Percentiles rank a stretch among this genome's conserved stretches.
Conservation (phyloP, 2,329 filamentous ascomycete genomes). For the Diaporthe sp. region DNA sequence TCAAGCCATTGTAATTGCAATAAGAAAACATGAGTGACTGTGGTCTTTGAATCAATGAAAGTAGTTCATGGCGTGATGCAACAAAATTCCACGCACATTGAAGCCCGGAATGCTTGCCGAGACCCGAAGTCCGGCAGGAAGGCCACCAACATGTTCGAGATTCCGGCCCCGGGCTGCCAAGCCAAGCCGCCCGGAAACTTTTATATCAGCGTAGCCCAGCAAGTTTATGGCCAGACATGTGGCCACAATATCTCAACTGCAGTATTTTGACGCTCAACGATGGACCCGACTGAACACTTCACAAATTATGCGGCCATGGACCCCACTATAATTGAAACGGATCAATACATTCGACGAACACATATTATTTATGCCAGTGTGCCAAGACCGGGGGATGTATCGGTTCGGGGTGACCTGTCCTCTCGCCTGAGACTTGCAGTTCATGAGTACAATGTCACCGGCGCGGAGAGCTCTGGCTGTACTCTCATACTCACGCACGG, state of each 20-base stretch:
- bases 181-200: neutral
- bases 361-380: constrained; percentile 23
- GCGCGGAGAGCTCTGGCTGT: neutral
- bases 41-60: neutral
- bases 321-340: neutral
- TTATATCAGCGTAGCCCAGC: neutral
- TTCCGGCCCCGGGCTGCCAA: neutral
- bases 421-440: constrained; percentile 23
- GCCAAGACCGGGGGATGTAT: neutral
- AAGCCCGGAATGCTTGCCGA: neutral
- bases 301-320: neutral
- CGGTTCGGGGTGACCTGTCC: neutral
- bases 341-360: constrained; percentile 8
- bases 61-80: neutral
- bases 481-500: constrained; percentile 36
- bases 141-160: neutral
- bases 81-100: neutral
- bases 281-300: neutral
- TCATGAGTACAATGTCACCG: constrained; percentile 28
- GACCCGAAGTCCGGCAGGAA: neutral
- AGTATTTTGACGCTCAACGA: neutral
- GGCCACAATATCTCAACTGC: neutral
- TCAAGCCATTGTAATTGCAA: neutral
- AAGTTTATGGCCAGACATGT: neutral
- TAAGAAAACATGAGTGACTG: neutral